Evolutionary conservation across 2,329 filamentous ascomycete genomes (phyloP).

Genomic region (Karstenula rhodostoma): DNA sequence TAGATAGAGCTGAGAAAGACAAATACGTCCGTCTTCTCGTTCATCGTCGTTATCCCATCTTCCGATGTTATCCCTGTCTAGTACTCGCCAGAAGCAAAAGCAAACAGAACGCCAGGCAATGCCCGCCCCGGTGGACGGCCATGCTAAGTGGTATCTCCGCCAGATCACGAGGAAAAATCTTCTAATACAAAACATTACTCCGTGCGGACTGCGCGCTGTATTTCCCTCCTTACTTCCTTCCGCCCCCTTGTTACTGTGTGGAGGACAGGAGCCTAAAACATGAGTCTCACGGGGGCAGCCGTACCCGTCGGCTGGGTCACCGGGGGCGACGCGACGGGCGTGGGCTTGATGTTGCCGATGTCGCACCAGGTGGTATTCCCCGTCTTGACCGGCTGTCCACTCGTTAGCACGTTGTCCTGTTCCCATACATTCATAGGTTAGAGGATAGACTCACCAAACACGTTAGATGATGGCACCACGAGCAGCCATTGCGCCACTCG

Average conservation of each 20-base stretch:
- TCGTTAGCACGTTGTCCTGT: slow-evolving; percentile 11
- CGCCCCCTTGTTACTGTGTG: too few species aligned
- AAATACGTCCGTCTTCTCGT: background rate
- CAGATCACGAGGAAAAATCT: too few species aligned
- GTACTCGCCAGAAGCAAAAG: too few species aligned
- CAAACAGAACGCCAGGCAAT: slow-evolving; percentile 6
- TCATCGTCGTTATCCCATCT: background rate
- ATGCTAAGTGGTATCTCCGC: slow-evolving; percentile 7
- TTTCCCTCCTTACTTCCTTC: too few species aligned
- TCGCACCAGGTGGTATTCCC: slow-evolving; percentile 48
- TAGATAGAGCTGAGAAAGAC: background rate
- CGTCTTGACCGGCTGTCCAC: slow-evolving; percentile 32
- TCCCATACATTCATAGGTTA: too few species aligned
- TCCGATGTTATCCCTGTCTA: background rate
- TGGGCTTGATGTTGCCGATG: slow-evolving; percentile 38
- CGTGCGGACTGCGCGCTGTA: too few species aligned
- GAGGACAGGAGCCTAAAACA: background rate
- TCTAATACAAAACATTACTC: too few species aligned
- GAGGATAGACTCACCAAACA: slow-evolving; percentile 77
- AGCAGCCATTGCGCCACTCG: slow-evolving; percentile 75
- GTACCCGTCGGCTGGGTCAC: background rate
- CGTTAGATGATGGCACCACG: slow-evolving; percentile 94
- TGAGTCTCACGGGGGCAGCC: background rate
- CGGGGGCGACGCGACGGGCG: slow-evolving; percentile 16
- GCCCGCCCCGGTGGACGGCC: background rate